Evolutionary conservation across 345 rosid genomes (phyloP), one percentile per base, ranked within the genome.

Genomic region (Eucalyptus tenuipes): DNA sequence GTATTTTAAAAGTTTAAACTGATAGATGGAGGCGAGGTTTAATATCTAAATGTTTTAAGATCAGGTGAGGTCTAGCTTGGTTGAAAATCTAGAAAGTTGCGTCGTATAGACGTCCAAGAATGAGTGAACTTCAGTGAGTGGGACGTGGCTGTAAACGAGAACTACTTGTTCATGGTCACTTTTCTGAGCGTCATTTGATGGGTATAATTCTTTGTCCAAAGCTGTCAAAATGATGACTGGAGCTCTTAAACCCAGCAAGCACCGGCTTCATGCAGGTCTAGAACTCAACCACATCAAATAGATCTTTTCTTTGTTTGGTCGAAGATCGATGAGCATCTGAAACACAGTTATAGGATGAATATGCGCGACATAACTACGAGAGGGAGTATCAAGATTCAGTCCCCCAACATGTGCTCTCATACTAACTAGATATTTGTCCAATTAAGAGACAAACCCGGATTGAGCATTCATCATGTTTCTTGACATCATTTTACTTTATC

Each of bases 61-160:
- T 31, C 42, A 68, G 40, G 80, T 31, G 37, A 31, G 40, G 42
- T 68, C 42, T 68, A 4, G 79, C 42, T 68, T 68, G 42, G 42
- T 68, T 37, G 22, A 68, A 31, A 31, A 68, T 16, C 42, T 68
- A 68, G 79, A 68, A 68, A 31, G 37, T 33, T 31, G 42, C 2
- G 0, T 68, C 0, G 1, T 68, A 68, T 68, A 31, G 33, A 31
- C 0, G 6, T 68, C 24, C 20, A 31, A 0, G 22, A 16, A 31
- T 68, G 80, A 68, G 80, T 33, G 80, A 68, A 68, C 80, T 8
- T 31, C 42, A 68, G 0, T 31, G 80, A 68, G 80, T 18, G 18
- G 22, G 42, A 68, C 0, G 18, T 68, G 42, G 40, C 42, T 31
- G 80, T 68, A 8, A 31, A 68, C 33, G 80, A 1, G 42, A 68